These are phyloP conservation scores for Lentinula detonsa DNA, from an alignment of 768 basidiomycete genomes.

Conservation along the genomic window DNA sequence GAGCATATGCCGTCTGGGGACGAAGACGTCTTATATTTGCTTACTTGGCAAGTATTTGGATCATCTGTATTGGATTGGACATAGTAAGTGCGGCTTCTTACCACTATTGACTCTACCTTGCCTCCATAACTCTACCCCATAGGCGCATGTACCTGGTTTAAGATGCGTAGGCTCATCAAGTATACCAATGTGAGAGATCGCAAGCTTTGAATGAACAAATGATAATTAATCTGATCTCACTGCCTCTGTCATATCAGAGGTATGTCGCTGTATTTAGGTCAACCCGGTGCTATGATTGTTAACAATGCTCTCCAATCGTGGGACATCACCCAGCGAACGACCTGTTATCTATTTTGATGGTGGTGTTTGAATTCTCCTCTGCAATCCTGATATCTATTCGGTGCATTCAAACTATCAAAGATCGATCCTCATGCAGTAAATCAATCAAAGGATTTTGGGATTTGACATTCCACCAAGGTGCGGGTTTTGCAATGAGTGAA, in stretches of 20 bases:
- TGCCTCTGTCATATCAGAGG: background rate
- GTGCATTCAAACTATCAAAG: conserved; percentile 18
- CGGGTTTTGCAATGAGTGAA: background rate
- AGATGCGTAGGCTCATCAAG: conserved; percentile 19
- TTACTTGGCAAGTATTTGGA: conserved; percentile 17
- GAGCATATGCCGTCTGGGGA: conserved; percentile 21
- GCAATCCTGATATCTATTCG: conserved; percentile 18
- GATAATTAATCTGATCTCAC: background rate
- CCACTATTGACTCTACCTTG: background rate
- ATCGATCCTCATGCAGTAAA: conserved; percentile 7
- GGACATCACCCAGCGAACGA: conserved; percentile 13
- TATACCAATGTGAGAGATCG: conserved; percentile 9
- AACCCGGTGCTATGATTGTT: too few species aligned
- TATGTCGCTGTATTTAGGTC: background rate
- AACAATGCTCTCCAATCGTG: background rate
- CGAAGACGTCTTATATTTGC: conserved; percentile 14
- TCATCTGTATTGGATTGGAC: conserved; percentile 17
- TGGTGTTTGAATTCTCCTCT: conserved; percentile 20
- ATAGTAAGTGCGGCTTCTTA: conserved; percentile 13
- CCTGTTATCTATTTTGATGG: conserved; percentile 22
- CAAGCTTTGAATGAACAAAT: background rate
- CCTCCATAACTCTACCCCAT: background rate
- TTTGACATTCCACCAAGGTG: conserved; percentile 23
- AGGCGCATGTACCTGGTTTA: conserved; percentile 18
- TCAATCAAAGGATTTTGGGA: conserved; percentile 16